These are phyloP conservation scores for Solanum pinnatisectum DNA, from an alignment of 257 asterid species.

Conservation along the genomic window DNA sequence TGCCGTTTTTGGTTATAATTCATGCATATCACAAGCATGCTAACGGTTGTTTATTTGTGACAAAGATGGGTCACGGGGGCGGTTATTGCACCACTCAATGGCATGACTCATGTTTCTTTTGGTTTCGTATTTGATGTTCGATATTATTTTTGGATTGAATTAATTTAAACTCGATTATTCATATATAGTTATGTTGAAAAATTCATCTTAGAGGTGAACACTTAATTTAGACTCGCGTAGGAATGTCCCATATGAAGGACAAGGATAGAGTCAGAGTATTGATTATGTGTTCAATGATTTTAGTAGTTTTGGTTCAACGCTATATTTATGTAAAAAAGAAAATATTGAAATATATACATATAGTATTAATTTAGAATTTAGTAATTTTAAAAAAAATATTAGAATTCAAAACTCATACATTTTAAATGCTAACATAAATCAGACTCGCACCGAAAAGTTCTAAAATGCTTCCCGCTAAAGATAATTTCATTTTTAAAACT, in stretches of 20 bases:
- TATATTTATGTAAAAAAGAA: background rate
- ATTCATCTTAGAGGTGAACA: background rate
- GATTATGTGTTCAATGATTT: background rate
- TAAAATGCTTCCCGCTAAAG: background rate
- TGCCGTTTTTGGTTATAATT: background rate
- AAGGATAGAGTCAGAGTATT: background rate
- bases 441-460: background rate
- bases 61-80: background rate
- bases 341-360: background rate
- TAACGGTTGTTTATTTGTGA: background rate
- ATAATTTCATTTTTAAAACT: background rate
- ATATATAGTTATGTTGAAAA: no score
- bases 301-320: background rate
- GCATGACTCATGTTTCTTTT: no score
- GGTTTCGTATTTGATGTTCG: no score
- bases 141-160: no score
- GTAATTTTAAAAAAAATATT: no score
- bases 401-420: background rate
- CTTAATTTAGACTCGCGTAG: no score
- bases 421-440: background rate
- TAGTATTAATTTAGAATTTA: background rate
- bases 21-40: background rate
- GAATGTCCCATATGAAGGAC: background rate
- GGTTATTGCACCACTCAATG: background rate
- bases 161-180: no score